Conservation (phyloP, 495 filamentous ascomycete species). For the Neohortaea acidophila region DNA sequence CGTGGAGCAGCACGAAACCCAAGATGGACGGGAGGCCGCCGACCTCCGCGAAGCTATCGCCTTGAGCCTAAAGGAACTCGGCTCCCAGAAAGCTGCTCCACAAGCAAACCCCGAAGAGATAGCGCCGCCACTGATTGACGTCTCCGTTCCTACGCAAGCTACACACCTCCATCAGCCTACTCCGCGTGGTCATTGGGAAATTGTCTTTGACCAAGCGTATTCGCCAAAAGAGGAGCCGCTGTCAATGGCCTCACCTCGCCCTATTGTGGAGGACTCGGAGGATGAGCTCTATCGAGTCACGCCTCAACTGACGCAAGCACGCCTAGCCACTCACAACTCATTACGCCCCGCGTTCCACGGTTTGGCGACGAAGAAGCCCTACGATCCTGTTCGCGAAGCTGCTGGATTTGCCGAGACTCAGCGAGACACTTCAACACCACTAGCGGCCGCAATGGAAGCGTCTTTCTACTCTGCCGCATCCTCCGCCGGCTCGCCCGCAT, state of each 20-base stretch:
- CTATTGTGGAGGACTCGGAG: not conserved
- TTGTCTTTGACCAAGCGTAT: constrained; percentile 4
- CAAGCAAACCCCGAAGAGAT: not conserved
- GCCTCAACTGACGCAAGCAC: constrained; percentile 12
- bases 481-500: constrained; percentile 2
- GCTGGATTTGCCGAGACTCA: not conserved
- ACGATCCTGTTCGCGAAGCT: constrained; percentile 11
- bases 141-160: constrained; percentile 9
- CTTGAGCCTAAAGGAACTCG: constrained; percentile 13
- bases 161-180: not conserved
- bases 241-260: not conserved
- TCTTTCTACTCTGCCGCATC: constrained; percentile 17
- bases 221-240: not conserved
- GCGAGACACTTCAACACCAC: too few relatives aligned
- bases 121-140: constrained; percentile 9
- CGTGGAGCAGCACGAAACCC: not conserved
- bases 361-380: not conserved
- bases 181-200: constrained; percentile 6
- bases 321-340: constrained; percentile 10
- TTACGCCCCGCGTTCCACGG: too few relatives aligned
- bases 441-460: constrained; percentile 6
- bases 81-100: constrained; percentile 9
- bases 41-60: constrained; percentile 14
- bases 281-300: constrained; percentile 17
- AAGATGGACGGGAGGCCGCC: constrained; percentile 3